A percentile compares a stretch with the other conserved stretches of the same genome.
Conservation (phyloP, 2,329 filamentous ascomycete genomes). For the Venturia pyrina region DNA sequence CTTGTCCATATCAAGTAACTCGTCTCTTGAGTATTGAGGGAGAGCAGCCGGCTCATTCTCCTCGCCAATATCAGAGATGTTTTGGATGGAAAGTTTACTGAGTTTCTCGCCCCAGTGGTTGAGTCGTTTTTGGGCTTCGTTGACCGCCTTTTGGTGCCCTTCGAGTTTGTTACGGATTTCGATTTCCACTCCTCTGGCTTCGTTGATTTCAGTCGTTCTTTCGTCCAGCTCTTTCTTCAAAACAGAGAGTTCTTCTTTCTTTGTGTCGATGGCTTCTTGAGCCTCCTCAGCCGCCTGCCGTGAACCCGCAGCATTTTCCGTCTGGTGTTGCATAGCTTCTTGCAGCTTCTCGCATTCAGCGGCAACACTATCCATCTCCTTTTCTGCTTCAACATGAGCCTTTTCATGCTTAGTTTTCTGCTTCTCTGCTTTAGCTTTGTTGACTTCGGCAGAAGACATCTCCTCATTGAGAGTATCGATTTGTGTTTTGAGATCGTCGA, state of each 20-base stretch:
- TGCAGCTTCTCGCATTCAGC: slow-evolving; percentile 70
- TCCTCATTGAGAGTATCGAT: slow-evolving; percentile 72
- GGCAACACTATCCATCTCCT: slow-evolving; percentile 63
- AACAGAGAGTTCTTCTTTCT: slow-evolving; percentile 68
- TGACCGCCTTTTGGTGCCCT: slow-evolving; percentile 81
- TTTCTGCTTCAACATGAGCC: slow-evolving; percentile 64
- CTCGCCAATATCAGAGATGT: slow-evolving; percentile 51
- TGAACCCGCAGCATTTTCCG: slow-evolving; percentile 62
- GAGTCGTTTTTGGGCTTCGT: slow-evolving; percentile 75
- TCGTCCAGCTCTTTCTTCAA: slow-evolving; percentile 81
- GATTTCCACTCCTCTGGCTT: slow-evolving; percentile 80
- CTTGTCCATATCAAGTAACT: slow-evolving; percentile 54
- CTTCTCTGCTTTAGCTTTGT: slow-evolving; percentile 89
- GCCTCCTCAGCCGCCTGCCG: slow-evolving; percentile 69
- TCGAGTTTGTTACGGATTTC: slow-evolving; percentile 98
- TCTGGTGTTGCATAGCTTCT: slow-evolving; percentile 68
- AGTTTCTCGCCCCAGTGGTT: slow-evolving; percentile 87
- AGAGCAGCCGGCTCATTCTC: slow-evolving; percentile 41
- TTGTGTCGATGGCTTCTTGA: slow-evolving; percentile 63
- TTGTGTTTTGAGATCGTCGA: slow-evolving; percentile 80
- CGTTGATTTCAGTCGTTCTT: slow-evolving; percentile 76
- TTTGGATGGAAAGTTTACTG: slow-evolving; percentile 71
- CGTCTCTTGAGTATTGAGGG: slow-evolving; percentile 67
- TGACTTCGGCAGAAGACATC: slow-evolving; percentile 76
- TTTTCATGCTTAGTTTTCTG: slow-evolving; percentile 79